A percentile compares a stretch with the other conserved stretches of the same genome.
Conservation (phyloP, 1,139 yeast genomes). For the Pichia sp. region DNA sequence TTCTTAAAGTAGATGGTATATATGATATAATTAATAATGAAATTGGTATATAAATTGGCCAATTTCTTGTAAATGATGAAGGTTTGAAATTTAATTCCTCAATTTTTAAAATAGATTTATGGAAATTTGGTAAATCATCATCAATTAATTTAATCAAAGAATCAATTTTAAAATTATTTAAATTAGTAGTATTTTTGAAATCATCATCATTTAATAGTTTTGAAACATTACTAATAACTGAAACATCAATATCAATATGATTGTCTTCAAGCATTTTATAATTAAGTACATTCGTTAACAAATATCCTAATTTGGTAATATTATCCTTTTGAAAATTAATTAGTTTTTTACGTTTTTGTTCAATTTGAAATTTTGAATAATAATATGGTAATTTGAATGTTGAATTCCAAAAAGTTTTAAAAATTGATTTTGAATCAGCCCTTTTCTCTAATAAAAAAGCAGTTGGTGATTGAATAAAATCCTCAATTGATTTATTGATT, state of each 20-base stretch:
- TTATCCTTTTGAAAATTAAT: constrained; percentile 25
- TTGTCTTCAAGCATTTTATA: constrained; percentile 8
- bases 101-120: neutral
- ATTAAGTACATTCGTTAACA: constrained; percentile 31
- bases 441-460: constrained; percentile 20
- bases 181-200: neutral
- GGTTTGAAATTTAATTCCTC: constrained; percentile 38
- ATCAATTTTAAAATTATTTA: neutral
- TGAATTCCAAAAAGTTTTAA: constrained; percentile 22
- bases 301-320: constrained; percentile 32
- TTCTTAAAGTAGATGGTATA: constrained; percentile 5
- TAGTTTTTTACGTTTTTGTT: constrained; percentile 24
- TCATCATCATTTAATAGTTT: neutral
- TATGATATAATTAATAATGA: constrained; percentile 49
- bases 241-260: neutral
- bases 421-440: constrained; percentile 14
- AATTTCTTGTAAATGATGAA: constrained; percentile 46
- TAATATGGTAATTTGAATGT: constrained; percentile 33
- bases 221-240: neutral
- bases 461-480: constrained; percentile 22
- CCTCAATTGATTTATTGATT: constrained; percentile 12
- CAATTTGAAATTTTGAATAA: constrained; percentile 29
- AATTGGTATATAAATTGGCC: constrained; percentile 50
- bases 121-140: constrained; percentile 14
- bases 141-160: neutral